These are phyloP conservation scores for Glycine tomentella DNA, from an alignment of 306 rosid genomes.

Conservation along the genomic window DNA sequence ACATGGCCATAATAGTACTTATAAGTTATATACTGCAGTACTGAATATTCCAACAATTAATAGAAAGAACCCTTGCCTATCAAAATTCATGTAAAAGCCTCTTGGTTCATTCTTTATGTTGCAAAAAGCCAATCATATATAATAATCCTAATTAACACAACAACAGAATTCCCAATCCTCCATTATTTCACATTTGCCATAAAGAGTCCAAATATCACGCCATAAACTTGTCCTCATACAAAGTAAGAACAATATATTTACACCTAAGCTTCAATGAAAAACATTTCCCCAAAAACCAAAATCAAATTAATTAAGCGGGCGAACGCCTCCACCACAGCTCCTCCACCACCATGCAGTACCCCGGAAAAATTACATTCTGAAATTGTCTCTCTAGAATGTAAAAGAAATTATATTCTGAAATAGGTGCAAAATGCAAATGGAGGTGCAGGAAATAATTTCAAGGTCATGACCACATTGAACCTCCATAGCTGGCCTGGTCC, in stretches of 20 bases:
- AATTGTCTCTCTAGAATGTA: too few relatives aligned
- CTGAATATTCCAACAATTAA: too few relatives aligned
- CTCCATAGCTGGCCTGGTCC: slow-evolving; percentile 63
- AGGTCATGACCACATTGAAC: slow-evolving; percentile 65
- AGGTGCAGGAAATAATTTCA: too few relatives aligned
- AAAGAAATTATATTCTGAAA: too few relatives aligned
- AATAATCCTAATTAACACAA: not conserved
- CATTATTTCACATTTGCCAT: too few relatives aligned
- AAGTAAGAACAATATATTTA: slow-evolving; percentile 42
- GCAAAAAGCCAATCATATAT: too few relatives aligned
- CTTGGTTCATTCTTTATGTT: too few relatives aligned
- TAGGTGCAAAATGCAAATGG: too few relatives aligned
- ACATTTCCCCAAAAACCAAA: slow-evolving; percentile 30
- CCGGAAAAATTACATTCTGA: not conserved
- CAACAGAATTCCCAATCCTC: not conserved
- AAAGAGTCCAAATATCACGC: slow-evolving; percentile 4
- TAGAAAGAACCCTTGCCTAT: too few relatives aligned
- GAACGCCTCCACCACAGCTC: slow-evolving; percentile 71
- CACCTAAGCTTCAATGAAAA: slow-evolving; percentile 44
- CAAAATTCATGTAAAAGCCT: too few relatives aligned
- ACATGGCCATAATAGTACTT: too few relatives aligned
- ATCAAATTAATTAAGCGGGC: slow-evolving; percentile 53
- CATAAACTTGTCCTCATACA: slow-evolving; percentile 23
- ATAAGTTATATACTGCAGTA: too few relatives aligned
- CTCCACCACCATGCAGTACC: slow-evolving; percentile 24